Evolutionary conservation across 2,329 filamentous ascomycete species (phyloP), one percentile per base, ranked within the genome.

Genomic region (Pseudodiploospora longispora): DNA sequence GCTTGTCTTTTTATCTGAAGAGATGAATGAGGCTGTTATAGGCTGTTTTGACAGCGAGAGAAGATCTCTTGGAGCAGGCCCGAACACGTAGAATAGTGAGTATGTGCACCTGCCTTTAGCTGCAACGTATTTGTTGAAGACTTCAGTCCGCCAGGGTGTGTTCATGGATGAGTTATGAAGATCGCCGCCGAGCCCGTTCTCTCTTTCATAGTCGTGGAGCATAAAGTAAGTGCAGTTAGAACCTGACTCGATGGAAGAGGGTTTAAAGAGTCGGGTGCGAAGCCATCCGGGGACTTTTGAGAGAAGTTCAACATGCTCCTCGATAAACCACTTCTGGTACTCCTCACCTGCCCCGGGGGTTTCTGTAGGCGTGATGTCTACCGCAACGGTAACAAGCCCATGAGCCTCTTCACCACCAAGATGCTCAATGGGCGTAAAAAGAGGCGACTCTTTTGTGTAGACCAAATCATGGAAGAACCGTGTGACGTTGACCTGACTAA

Each of bases 61-160:
- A 4, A 91, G 69, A 52, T 91, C 83, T 27, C 85, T 75, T 0
- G 85, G 80, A 0, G 78, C 85, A 0, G 84, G 76, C 0, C 87
- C 85, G 56, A 95, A 94, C 8, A 83, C 81, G 62, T 93, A 90
- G 61, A 87, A 86, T 50, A 90, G 76, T 31, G 77, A 70, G 63
- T 87, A 93, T 0, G 72, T 71, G 12, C 84, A 73, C 37, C 79
- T 71, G 8, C 65, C 70, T 55, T 77, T 78, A 38, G 68, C 63
- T 27, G 70, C 73, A 8, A 87, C 74, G 10, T 79, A 72, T 31
- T 80, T 75, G 19, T 65, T 62, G 53, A 77, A 75, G 32, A 88
- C 69, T 40, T 80, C 71, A 3, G 71, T 68, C 10, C 72, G 67
- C 76, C 83, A 80, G 1, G 75, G 68, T 1, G 85, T 88, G 8